Base-by-base conservation (phyloP, 148 eudicot species). In the Cornus controversa region DNA sequence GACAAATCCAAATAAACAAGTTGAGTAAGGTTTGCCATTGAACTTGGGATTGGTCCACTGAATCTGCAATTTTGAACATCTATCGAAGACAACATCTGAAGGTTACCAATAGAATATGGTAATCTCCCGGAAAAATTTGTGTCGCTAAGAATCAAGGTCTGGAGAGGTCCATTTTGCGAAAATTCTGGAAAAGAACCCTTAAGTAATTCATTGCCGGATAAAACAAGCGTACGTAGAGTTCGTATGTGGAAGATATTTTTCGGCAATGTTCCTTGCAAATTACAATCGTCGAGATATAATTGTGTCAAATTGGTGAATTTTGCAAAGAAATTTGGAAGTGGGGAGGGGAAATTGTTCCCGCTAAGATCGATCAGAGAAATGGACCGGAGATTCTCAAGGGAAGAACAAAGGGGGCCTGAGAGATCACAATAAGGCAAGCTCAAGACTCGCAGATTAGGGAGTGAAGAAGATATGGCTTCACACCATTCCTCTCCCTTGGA, bases 371-470 rank as follows among this genome's bases (percentile, higher is more conserved):
- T 82, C 23, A 15, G 9, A 5, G 77, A 73, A 40, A 82, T 50
- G 26, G 67, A 75, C 0, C 24, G 68, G 9, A 80, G 54, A 10
- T 66, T 76, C 8, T 34, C 20, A 16, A 80, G 76, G 3, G 79
- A 76, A 14, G 23, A 26, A 72, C 47, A 67, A 16, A 80, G 70
- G 29, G 57, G 60, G 11, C 83, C 83, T 16, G 57, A 24, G 6
- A 82, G 73, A 47, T 75, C 1, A n/a, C 85, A 82, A 2, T 25
- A 0, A 1, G 36, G 22, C 82, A 82, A 64, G 76, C 82, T 79
- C 64, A 79, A 36, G 5, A 78, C 79, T 66, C 66, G 77, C 58
- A 82, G 45, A 16, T 68, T 27, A 75, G 85, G 82, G 67, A 75
- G 1, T 23, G 68, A 18, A 80, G 54, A 36, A 3, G 76, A 53